phyloP scores from a whole-genome alignment of 257 asterid species.

The Nicotiana undulata region DNA sequence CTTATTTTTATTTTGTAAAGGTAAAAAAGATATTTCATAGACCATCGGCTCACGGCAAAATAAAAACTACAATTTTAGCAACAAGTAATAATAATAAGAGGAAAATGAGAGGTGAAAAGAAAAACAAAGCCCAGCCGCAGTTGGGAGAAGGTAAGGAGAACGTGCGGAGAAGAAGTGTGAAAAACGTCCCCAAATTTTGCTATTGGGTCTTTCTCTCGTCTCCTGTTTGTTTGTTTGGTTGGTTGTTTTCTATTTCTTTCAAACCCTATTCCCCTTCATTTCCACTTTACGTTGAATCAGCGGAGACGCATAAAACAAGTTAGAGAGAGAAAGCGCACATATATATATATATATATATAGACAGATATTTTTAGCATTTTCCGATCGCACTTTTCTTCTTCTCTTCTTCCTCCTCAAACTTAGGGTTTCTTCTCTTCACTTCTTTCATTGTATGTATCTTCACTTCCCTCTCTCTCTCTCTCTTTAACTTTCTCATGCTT shows the following conservation, averaged over 20 bases:
- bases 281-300: conserved; percentile 10
- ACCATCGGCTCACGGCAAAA: too few relatives aligned
- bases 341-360: not conserved
- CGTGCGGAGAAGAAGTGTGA: not conserved
- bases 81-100: too few relatives aligned
- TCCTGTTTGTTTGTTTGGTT: not conserved
- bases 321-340: not conserved
- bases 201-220: not conserved
- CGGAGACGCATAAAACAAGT: conserved; percentile 12
- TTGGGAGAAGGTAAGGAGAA: not conserved
- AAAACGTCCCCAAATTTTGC: not conserved
- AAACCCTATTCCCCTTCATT: not conserved
- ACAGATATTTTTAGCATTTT: conserved; percentile 3
- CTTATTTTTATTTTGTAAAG: too few relatives aligned
- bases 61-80: too few relatives aligned
- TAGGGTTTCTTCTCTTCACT: conserved; percentile 7
- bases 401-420: not conserved
- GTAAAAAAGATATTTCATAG: too few relatives aligned
- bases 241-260: not conserved
- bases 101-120: not conserved
- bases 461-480: not conserved
- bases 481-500: not conserved
- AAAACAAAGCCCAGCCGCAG: not conserved
- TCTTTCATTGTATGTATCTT: not conserved
- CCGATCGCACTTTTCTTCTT: not conserved